phyloP scores from a whole-genome alignment of 768 basidiomycete species.

The Psilocybe cubensis region DNA sequence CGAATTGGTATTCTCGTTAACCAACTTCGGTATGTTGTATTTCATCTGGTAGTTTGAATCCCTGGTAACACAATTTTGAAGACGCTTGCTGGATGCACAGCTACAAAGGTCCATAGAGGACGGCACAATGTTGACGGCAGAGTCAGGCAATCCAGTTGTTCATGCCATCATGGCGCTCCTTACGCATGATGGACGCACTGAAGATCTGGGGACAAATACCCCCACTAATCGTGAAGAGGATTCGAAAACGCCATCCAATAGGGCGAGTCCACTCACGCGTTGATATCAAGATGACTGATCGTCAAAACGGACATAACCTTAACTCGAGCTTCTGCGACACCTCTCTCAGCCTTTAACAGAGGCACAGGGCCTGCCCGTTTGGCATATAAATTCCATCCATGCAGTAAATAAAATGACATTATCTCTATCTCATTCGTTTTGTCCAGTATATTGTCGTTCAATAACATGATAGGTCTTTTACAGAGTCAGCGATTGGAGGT shows the following conservation, averaged over 20 bases:
- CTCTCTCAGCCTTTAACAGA: not conserved
- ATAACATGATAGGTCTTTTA: not conserved
- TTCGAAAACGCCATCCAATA: not conserved
- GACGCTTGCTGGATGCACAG: slow-evolving; percentile 72
- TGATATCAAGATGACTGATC: not conserved
- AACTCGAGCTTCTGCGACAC: not conserved
- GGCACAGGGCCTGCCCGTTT: not conserved
- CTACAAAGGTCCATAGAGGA: slow-evolving; percentile 67
- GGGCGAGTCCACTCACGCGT: not conserved
- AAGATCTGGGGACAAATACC: slow-evolving; percentile 17
- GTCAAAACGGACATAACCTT: not conserved
- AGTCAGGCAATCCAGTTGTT: slow-evolving; percentile 56
- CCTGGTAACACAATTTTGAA: slow-evolving; percentile 23
- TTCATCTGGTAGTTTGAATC: not conserved
- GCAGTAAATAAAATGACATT: not conserved
- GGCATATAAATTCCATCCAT: not conserved
- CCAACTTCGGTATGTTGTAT: slow-evolving; percentile 66
- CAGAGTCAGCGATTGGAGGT: not conserved
- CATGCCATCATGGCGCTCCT: slow-evolving; percentile 40
- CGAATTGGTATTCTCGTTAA: slow-evolving; percentile 90
- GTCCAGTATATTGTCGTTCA: not conserved
- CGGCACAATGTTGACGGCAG: slow-evolving; percentile 49
- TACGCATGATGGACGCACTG: slow-evolving; percentile 33
- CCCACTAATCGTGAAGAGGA: not conserved
- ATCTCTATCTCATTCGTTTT: not conserved